Evolutionary conservation across 139 green algal species (phyloP).

Genomic region (Picocystis salinarum): DNA sequence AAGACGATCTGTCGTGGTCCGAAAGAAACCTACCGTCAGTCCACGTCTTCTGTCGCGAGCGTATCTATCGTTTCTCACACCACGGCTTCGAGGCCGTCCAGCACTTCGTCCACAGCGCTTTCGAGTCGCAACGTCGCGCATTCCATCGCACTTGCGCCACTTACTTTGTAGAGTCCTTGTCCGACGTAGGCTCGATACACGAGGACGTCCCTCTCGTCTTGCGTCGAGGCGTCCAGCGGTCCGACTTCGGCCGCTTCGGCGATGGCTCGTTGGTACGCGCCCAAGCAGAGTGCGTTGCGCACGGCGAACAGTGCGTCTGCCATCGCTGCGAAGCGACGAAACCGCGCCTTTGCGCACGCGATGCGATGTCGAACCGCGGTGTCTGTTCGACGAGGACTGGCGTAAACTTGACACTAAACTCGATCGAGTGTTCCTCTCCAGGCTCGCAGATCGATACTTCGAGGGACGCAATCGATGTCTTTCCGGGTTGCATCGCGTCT

Average conservation of each 20-base stretch:
- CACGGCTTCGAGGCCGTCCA: background rate
- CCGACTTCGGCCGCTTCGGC: slow-evolving; percentile 59
- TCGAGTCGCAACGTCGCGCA: background rate
- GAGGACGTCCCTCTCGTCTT: slow-evolving; percentile 67
- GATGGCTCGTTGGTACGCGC: slow-evolving; percentile 75
- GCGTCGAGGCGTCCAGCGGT: too few species aligned
- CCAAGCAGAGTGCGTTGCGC: slow-evolving; percentile 79
- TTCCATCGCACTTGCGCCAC: background rate
- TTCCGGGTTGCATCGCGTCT: too few species aligned
- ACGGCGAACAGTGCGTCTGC: slow-evolving; percentile 63
- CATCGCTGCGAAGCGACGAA: slow-evolving; percentile 23
- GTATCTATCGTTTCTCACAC: too few species aligned
- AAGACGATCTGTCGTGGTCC: slow-evolving; percentile 61
- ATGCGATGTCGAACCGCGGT: too few species aligned
- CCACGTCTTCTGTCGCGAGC: too few species aligned
- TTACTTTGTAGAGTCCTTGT: slow-evolving; percentile 73
- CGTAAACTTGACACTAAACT: too few species aligned
- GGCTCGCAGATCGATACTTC: too few species aligned
- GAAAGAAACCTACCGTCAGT: background rate
- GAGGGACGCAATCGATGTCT: too few species aligned
- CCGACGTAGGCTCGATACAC: slow-evolving; percentile 91
- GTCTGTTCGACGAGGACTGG: too few species aligned
- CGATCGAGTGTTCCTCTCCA: too few species aligned
- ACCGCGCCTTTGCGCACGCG: too few species aligned
- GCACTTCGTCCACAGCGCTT: background rate